Conservation (phyloP, 768 basidiomycete species). For the Dendrothele bispora region DNA sequence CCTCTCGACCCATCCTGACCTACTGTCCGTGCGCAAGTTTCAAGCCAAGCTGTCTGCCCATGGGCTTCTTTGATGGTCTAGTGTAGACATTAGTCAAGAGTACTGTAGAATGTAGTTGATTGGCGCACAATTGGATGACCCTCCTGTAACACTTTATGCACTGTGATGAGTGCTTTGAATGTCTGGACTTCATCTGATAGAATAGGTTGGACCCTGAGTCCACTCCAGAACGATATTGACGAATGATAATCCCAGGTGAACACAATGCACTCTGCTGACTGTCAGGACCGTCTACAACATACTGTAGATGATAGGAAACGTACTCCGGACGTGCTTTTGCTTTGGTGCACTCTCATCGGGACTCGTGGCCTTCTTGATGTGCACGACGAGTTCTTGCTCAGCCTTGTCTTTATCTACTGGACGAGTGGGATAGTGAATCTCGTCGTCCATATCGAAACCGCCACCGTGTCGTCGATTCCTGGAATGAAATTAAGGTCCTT, state of each 20-base stretch:
- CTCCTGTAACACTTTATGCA: slow-evolving; percentile 97
- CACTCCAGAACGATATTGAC: slow-evolving; percentile 97
- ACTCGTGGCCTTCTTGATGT: slow-evolving; percentile 98
- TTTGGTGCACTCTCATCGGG: slow-evolving; percentile 96
- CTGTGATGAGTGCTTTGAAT: slow-evolving; percentile 96
- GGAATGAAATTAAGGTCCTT: slow-evolving; percentile 7
- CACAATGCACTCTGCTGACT: slow-evolving; percentile 83
- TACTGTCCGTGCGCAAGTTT: slow-evolving; percentile 92
- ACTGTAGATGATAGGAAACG: slow-evolving; percentile 26
- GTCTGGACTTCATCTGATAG: slow-evolving; percentile 97
- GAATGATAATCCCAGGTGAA: slow-evolving; percentile 99
- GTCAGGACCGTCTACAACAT: background rate
- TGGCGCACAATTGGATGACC: slow-evolving; percentile 86
- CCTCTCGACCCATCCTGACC: slow-evolving; percentile 82
- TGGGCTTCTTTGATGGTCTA: slow-evolving; percentile 97
- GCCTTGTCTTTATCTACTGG: slow-evolving; percentile 99
- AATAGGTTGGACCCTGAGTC: slow-evolving; percentile 94
- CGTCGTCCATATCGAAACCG: slow-evolving; percentile 73
- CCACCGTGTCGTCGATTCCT: slow-evolving; percentile 32
- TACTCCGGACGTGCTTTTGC: slow-evolving; percentile 99
- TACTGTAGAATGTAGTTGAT: slow-evolving; percentile 4
- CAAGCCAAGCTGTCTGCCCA: slow-evolving; percentile 95
- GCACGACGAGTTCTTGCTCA: slow-evolving; percentile 88
- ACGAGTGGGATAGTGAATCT: slow-evolving; percentile 91
- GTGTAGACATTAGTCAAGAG: slow-evolving; percentile 7